Conservation (phyloP, 768 basidiomycete species). For the Boletus rubropictus region DNA sequence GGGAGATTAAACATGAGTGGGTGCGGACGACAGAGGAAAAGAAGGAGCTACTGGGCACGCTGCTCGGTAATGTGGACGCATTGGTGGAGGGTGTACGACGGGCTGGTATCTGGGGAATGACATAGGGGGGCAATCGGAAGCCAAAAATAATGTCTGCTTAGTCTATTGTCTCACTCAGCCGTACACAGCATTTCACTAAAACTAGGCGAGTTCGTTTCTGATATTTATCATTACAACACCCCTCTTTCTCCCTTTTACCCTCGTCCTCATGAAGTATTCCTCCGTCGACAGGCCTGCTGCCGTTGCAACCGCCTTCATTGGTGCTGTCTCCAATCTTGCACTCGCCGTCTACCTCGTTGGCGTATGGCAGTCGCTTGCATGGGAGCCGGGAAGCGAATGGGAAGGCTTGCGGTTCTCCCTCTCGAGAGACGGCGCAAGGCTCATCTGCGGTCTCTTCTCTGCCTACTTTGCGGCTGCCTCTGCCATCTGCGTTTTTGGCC, state of each 20-base stretch:
- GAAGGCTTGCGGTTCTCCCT: slow-evolving; percentile 38
- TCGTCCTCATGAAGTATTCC: slow-evolving; percentile 3
- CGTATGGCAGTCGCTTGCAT: slow-evolving; percentile 39
- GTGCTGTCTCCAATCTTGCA: slow-evolving; percentile 37
- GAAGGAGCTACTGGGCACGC: slow-evolving; percentile 69
- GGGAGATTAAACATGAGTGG: slow-evolving; percentile 12
- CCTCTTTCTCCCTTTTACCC: neutral
- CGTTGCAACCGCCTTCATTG: slow-evolving; percentile 34
- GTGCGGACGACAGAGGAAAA: slow-evolving; percentile 73
- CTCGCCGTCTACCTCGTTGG: slow-evolving; percentile 39
- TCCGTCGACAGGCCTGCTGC: slow-evolving; percentile 31
- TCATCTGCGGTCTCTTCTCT: slow-evolving; percentile 58
- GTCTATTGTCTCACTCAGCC: slow-evolving; percentile 15
- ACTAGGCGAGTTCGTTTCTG: neutral
- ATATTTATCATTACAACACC: neutral
- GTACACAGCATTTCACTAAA: slow-evolving; percentile 2
- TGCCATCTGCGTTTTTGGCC: slow-evolving; percentile 57
- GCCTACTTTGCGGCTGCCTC: slow-evolving; percentile 64
- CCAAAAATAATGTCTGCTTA: slow-evolving; percentile 4
- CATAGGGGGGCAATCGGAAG: slow-evolving; percentile 25
- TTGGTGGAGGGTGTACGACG: slow-evolving; percentile 82
- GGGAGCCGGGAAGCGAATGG: slow-evolving; percentile 49
- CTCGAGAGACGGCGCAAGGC: slow-evolving; percentile 37
- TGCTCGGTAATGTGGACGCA: slow-evolving; percentile 89
- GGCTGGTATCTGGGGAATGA: slow-evolving; percentile 84